phyloP scores from a whole-genome alignment of 495 filamentous ascomycete species.

The Neurospora africana region DNA sequence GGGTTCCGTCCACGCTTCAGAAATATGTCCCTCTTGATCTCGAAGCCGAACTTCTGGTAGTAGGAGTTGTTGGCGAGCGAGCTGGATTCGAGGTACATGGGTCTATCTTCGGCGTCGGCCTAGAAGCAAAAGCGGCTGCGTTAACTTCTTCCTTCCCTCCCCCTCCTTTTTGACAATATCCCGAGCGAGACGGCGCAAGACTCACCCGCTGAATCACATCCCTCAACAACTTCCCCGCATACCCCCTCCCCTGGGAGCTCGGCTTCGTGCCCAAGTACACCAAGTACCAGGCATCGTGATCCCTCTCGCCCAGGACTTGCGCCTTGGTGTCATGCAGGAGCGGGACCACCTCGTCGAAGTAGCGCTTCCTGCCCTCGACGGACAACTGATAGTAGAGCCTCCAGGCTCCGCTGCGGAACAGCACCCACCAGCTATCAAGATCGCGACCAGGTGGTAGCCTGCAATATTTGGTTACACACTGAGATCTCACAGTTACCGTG shows the following conservation, averaged over 20 bases:
- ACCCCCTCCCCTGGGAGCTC: conserved; percentile 53
- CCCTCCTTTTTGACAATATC: too few relatives aligned
- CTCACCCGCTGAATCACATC: conserved; percentile 49
- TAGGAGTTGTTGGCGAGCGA: conserved; percentile 52
- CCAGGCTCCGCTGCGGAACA: conserved; percentile 63
- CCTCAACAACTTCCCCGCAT: conserved; percentile 56
- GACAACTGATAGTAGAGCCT: conserved; percentile 59
- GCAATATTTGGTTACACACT: not conserved
- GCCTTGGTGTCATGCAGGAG: conserved; percentile 63
- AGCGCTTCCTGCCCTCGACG: conserved; percentile 56
- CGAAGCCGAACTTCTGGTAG: conserved; percentile 63
- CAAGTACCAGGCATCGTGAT: conserved; percentile 60
- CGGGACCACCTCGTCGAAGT: conserved; percentile 68
- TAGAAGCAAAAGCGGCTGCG: conserved; percentile 10
- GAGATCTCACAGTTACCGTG: not conserved
- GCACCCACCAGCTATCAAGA: conserved; percentile 61
- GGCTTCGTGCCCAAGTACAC: conserved; percentile 70
- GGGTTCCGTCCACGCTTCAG: conserved; percentile 48
- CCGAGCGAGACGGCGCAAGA: too few relatives aligned
- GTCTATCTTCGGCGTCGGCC: conserved; percentile 53
- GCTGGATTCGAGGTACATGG: conserved; percentile 68
- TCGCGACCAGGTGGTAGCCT: conserved; percentile 70
- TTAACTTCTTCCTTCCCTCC: too few relatives aligned
- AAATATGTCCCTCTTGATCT: conserved; percentile 44
- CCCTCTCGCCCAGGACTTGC: conserved; percentile 49